Evolutionary conservation across 495 filamentous ascomycete genomes (phyloP).

Genomic region (Viridothelium virens): DNA sequence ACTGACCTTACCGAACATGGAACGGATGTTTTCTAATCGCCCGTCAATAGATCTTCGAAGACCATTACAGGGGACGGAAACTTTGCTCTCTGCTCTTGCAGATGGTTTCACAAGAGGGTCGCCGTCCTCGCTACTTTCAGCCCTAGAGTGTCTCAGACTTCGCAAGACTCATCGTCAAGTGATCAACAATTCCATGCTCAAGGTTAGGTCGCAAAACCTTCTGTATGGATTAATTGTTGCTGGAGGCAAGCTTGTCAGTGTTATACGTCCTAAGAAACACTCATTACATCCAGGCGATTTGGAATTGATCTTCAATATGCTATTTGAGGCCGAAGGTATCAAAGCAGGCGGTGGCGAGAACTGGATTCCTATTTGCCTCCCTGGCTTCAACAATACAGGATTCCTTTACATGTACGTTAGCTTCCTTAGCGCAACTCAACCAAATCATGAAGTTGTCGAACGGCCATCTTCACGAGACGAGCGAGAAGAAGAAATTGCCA

Average conservation of each 20-base stretch:
- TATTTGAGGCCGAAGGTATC: conserved; percentile 89
- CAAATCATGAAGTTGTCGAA: conserved; percentile 21
- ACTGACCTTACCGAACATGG: conserved; percentile 81
- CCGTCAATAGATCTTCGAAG: conserved; percentile 86
- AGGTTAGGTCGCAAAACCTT: conserved; percentile 60
- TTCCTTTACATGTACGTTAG: conserved; percentile 99
- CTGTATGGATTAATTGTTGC: conserved; percentile 94
- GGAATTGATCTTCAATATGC: conserved; percentile 97
- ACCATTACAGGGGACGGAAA: conserved; percentile 90
- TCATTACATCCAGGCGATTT: conserved; percentile 93
- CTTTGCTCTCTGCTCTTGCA: conserved; percentile 79
- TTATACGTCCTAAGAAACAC: conserved; percentile 88
- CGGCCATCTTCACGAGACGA: conserved; percentile 29
- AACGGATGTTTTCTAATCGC: conserved; percentile 78
- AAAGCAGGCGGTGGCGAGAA: conserved; percentile 87
- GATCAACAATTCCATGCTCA: conserved; percentile 82
- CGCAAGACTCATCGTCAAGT: conserved; percentile 76
- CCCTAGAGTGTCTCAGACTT: conserved; percentile 82
- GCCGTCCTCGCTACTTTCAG: conserved; percentile 76
- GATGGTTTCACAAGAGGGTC: conserved; percentile 93
- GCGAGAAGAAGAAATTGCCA: conserved; percentile 71
- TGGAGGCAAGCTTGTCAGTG: conserved; percentile 86
- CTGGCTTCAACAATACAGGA: conserved; percentile 95
- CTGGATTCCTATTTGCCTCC: conserved; percentile 94
- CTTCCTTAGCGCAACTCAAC: conserved; percentile 55